These are phyloP conservation scores for Parietaria judaica DNA, from an alignment of 306 rosid species.

Conservation along the genomic window DNA sequence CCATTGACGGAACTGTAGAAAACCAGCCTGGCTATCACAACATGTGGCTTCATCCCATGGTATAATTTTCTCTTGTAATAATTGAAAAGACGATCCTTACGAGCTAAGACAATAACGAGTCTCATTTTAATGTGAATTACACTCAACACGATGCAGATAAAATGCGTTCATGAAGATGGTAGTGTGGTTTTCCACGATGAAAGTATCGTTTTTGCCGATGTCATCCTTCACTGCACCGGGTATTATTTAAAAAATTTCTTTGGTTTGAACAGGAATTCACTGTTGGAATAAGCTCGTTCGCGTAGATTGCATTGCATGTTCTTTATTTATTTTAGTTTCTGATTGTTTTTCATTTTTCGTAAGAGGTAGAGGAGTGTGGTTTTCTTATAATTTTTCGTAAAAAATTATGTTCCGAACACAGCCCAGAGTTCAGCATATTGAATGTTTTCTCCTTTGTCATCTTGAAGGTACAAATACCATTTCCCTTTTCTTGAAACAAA, in stretches of 20 bases:
- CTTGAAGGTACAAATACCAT: constrained; percentile 15
- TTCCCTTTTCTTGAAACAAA: constrained; percentile 24
- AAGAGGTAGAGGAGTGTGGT: no score
- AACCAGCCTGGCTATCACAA: constrained; percentile 39
- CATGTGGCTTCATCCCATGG: constrained; percentile 76
- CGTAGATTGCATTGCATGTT: no score
- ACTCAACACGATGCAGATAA: constrained; percentile 19
- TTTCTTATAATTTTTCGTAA: no score
- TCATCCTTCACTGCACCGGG: constrained; percentile 24
- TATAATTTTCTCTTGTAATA: constrained; percentile 6
- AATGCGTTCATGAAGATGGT: constrained; percentile 16
- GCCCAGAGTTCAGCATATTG: background rate
- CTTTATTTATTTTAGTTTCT: no score
- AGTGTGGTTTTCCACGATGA: constrained; percentile 19
- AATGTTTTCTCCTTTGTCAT: background rate
- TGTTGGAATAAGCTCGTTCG: no score
- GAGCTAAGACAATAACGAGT: no score
- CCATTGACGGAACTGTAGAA: constrained; percentile 26
- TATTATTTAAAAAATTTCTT: background rate
- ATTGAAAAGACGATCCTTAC: background rate
- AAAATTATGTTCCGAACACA: no score
- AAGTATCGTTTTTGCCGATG: constrained; percentile 9
- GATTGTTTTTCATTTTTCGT: no score
- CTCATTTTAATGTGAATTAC: no score
- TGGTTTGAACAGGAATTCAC: no score